Evolutionary conservation across 2,329 filamentous ascomycete genomes (phyloP).

Genomic region (Rachicladosporium sp.): DNA sequence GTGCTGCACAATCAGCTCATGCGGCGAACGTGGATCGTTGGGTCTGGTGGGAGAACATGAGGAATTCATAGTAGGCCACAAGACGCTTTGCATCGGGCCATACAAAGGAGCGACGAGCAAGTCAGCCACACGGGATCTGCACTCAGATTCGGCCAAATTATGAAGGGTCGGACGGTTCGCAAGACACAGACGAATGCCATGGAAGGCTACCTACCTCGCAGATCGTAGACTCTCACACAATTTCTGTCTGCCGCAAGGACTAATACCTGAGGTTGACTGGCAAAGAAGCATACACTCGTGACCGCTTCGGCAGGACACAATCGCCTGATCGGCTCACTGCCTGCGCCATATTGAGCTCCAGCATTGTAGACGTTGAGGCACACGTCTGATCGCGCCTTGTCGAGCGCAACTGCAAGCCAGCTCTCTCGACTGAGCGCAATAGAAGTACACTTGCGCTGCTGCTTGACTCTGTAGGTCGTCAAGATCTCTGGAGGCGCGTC

Average conservation of each 20-base stretch:
- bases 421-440: constrained; percentile 65
- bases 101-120: too few relatives aligned
- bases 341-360: constrained; percentile 43
- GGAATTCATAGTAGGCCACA: too few relatives aligned
- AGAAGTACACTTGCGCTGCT: constrained; percentile 66
- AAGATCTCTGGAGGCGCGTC: constrained; percentile 24
- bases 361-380: constrained; percentile 77
- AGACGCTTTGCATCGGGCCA: too few relatives aligned
- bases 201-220: constrained; percentile 45
- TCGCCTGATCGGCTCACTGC: constrained; percentile 39
- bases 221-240: constrained; percentile 63
- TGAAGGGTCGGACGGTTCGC: too few relatives aligned
- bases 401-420: constrained; percentile 64
- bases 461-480: constrained; percentile 59
- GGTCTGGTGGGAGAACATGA: too few relatives aligned
- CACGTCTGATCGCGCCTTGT: constrained; percentile 68
- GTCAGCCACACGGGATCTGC: too few relatives aligned
- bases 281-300: constrained; percentile 71
- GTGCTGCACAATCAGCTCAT: background rate
- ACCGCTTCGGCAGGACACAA: constrained; percentile 57
- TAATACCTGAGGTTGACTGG: constrained; percentile 61
- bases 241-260: constrained; percentile 65
- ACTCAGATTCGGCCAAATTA: too few relatives aligned
- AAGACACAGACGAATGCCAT: too few relatives aligned
- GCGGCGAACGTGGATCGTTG: too few relatives aligned